Evolutionary conservation across 2,329 filamentous ascomycete genomes (phyloP).

Genomic region (Rasamsonia emersonii): DNA sequence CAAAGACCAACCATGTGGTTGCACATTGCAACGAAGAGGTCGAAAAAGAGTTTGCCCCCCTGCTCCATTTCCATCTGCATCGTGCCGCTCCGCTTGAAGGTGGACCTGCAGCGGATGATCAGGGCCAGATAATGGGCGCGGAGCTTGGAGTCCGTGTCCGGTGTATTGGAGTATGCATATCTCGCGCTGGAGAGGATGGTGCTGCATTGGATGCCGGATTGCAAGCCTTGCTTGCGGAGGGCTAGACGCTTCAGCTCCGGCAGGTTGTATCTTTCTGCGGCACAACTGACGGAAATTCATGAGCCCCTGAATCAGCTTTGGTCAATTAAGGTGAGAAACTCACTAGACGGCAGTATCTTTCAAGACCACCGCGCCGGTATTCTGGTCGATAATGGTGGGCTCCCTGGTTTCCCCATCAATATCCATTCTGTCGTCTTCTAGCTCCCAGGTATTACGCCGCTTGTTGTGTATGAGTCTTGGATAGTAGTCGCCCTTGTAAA

Average conservation of each 20-base stretch:
- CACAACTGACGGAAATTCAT: conserved; percentile 41
- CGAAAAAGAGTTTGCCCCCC: conserved; percentile 83
- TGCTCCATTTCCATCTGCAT: conserved; percentile 94
- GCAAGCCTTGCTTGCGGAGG: conserved; percentile 80
- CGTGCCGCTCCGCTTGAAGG: conserved; percentile 87
- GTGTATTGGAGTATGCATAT: conserved; percentile 81
- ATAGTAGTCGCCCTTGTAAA: conserved; percentile 92
- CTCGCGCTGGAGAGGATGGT: conserved; percentile 82
- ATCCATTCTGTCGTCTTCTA: conserved; percentile 53
- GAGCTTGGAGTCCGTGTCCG: conserved; percentile 82
- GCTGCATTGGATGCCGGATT: conserved; percentile 72
- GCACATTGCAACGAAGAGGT: conserved; percentile 85
- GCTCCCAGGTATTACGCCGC: conserved; percentile 67
- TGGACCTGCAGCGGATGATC: conserved; percentile 78
- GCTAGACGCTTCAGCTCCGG: conserved; percentile 77
- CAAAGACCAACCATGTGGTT: conserved; percentile 68
- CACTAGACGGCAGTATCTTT: conserved; percentile 85
- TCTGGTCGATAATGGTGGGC: conserved; percentile 61
- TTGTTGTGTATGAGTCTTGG: conserved; percentile 77
- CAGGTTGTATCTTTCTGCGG: conserved; percentile 74
- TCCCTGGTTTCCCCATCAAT: conserved; percentile 41
- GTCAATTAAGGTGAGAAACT: conserved; percentile 12
- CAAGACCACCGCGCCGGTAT: conserved; percentile 58
- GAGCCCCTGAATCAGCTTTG: conserved; percentile 8
- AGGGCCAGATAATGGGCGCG: conserved; percentile 85